Evolutionary conservation across 2,329 filamentous ascomycete genomes (phyloP), one percentile per base, ranked within the genome.

Genomic region (Berkeleyomyces rouxiae): DNA sequence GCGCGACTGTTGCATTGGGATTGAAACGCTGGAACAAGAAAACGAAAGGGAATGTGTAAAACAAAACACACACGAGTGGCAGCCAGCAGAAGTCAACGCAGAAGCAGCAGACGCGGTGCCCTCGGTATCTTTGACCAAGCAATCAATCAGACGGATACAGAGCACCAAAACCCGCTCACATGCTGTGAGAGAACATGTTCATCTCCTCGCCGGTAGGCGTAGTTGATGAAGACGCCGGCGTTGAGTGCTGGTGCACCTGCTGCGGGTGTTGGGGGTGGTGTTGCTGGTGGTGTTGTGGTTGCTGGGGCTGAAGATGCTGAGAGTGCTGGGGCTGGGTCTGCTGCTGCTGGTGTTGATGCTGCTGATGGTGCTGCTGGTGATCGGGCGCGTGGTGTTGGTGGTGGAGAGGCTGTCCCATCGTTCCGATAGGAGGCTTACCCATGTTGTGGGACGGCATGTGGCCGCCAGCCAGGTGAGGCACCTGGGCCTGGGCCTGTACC

Each of bases 111-210:
- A 23, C 23, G 23, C 23, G 23, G 23, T 23, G 23, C 2, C 23
- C 23, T 23, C 23, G 23, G 23, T 23, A 23, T 23, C 23, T 23
- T 23, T 23, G 23, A 23, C 23, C 23, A 23, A 23, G 23, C 23
- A 23, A 23, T 23, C 23, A 23, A 23, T 23, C 23, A 23, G 23
- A 23, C 23, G 31, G 31, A 39, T 7, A 39, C 49, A 23, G 13
- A 9, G 36, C 49, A 16, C 2, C 49, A 16, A 31, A 3, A 6
- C n/a, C 49, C 33, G n/a, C 81, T 89, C 84, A 93, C 85, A 93
- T 89, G 80, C 90, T 88, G 81, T 90, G 65, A 37, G 64, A 86
- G 80, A 91, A 96, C 90, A 95, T 96, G 95, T 90, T 90, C 85
- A 90, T 90, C 83, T 93, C 90, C 71, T 91, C 87, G 73, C 80